Evolutionary conservation across 2,329 filamentous ascomycete genomes (phyloP), one percentile per base, ranked within the genome.

Genomic region (Colletotrichum viniferum): DNA sequence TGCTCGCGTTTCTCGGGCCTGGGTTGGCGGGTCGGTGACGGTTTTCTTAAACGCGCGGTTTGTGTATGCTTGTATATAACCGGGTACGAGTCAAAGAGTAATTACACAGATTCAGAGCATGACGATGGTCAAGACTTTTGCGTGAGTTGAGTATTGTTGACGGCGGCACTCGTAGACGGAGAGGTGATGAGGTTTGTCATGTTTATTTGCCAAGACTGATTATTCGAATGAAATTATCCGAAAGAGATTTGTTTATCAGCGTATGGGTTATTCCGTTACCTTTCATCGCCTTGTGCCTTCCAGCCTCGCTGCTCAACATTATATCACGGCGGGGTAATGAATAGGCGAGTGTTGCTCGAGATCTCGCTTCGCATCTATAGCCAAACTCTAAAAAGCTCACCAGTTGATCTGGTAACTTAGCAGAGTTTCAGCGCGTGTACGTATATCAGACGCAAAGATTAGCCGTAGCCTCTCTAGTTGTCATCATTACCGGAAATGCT

Each of bases 51-150:
- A 48, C 43, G 43, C 38, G 36, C 26, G 68, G 36, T 62, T 65
- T 72, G 62, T 63, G 72, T 74, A 72, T 63, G 52, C 55, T 48
- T 74, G 69, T 75, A 75, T 75, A 75, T 75, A 75, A 48, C 73
- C 56, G 56, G 62, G 34, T 56, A 72, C 62, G 69, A 72, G 62
- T 62, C 58, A 43, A 61, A 61, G 71, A 67, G 73, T 72, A 75
- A 75, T 75, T 72, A 75, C 55, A 63, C 62, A 72, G 38, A 67
- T 66, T 48, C 34, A 55, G 64, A 75, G 69, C 73, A 63, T 55
- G 16, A 32, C 13, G 28, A 24, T 24, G 14, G 58, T 30, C 14
- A 34, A 28, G 5, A 18, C 0, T 7, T 16, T 34, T 24, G 24
- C 3, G 4, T n/a, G 38, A 4, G 4, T 48, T 48, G 9, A n/a